phyloP scores from a whole-genome alignment of 257 asterid species.

The Solanum chiquidenum region DNA sequence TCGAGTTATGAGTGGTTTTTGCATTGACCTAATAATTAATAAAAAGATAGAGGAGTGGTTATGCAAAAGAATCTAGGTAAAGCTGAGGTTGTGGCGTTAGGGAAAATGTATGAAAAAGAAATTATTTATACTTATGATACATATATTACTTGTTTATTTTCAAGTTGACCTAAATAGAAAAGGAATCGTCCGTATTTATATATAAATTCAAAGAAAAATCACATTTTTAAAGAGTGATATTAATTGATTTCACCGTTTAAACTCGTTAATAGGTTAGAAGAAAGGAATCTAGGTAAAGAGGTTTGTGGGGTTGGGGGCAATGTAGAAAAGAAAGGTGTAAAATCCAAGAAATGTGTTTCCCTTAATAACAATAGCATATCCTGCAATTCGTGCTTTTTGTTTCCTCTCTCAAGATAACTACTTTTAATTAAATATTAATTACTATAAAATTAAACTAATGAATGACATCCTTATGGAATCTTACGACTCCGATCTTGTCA shows the following conservation, averaged over 20 bases:
- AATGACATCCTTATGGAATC: constrained; percentile 32
- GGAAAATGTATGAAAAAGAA: neutral
- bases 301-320: constrained; percentile 1
- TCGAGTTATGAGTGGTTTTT: neutral
- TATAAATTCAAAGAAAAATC: too few species aligned
- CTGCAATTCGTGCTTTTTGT: constrained; percentile 9
- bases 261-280: neutral
- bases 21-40: neutral
- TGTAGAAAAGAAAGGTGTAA: constrained; percentile 30
- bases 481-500: constrained; percentile 16
- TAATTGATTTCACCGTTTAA: fast-evolving
- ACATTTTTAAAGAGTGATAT: fast-evolving
- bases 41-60: neutral
- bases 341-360: constrained; percentile 49
- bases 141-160: too few species aligned
- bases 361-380: constrained; percentile 16
- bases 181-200: fast-evolving
- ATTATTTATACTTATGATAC: too few species aligned
- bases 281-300: constrained; percentile 45
- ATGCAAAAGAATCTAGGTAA: neutral
- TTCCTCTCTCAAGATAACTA: constrained; percentile 1
- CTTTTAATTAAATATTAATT: constrained; percentile 12
- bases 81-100: neutral
- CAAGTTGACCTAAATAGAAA: neutral
- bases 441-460: neutral